Evolutionary conservation across 2,329 filamentous ascomycete genomes (phyloP).

Genomic region (Incumbomyces delicatus): DNA sequence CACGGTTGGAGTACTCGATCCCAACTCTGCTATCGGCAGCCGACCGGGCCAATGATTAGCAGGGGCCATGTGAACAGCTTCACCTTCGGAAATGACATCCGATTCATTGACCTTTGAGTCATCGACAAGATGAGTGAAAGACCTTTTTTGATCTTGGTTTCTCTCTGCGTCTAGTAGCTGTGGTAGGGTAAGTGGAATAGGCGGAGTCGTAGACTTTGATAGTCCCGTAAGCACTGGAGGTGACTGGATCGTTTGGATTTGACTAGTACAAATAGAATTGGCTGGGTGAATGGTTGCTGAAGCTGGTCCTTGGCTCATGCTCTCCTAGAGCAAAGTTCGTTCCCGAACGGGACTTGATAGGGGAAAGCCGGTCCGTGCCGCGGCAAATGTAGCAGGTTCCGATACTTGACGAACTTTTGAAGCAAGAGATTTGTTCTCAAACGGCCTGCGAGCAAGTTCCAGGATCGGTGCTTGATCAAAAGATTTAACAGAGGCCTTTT

Average conservation of each 20-base stretch:
- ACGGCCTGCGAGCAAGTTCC: background rate
- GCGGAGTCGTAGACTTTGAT: slow-evolving; percentile 9
- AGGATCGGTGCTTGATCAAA: background rate
- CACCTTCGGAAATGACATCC: background rate
- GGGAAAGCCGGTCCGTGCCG: background rate
- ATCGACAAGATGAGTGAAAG: background rate
- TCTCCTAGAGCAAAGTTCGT: slow-evolving; percentile 6
- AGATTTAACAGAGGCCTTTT: background rate
- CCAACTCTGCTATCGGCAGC: slow-evolving; percentile 12
- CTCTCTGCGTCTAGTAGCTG: slow-evolving; percentile 10
- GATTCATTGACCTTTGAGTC: background rate
- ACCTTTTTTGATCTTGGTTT: slow-evolving; percentile 1
- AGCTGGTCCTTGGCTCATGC: background rate
- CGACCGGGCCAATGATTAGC: slow-evolving; percentile 13
- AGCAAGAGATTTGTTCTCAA: background rate
- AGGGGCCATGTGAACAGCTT: slow-evolving; percentile 7
- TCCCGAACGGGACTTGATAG: slow-evolving; percentile 1
- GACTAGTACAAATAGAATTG: background rate
- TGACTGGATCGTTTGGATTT: background rate
- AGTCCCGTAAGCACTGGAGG: background rate
- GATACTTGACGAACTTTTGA: background rate
- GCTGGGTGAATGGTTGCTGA: background rate
- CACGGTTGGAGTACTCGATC: slow-evolving; percentile 2
- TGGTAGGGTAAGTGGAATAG: slow-evolving; percentile 15
- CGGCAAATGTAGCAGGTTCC: slow-evolving; percentile 3